phyloP scores from a whole-genome alignment of 805 yeast species.

The Metschnikowia matae region DNA sequence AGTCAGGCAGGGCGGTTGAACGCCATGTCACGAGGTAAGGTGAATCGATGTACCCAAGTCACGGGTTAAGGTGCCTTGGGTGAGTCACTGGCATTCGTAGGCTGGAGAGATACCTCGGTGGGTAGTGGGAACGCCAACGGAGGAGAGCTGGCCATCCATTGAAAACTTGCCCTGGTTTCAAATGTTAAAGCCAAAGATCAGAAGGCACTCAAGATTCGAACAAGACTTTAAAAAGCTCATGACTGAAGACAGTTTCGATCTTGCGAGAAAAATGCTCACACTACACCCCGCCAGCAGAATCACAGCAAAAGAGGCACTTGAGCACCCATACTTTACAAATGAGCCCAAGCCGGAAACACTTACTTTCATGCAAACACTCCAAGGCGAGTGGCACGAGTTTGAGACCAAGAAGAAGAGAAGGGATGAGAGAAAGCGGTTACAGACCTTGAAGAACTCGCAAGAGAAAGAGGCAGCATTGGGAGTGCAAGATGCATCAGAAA shows the following conservation, averaged over 20 bases:
- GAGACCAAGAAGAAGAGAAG: conserved; percentile 81
- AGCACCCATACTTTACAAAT: conserved; percentile 65
- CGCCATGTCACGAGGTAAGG: too few species aligned
- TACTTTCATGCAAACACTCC: conserved; percentile 47
- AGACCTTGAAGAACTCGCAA: conserved; percentile 21
- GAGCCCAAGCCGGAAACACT: conserved; percentile 65
- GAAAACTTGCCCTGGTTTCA: conserved; percentile 89
- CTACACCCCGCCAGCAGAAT: conserved; percentile 69
- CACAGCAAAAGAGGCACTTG: conserved; percentile 65
- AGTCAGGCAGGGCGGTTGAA: too few species aligned
- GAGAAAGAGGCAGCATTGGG: conserved; percentile 12
- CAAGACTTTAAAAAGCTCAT: conserved; percentile 35
- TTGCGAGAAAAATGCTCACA: conserved; percentile 59
- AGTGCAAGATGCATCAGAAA: not conserved
- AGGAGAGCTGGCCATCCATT: conserved; percentile 72
- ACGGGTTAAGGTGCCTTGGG: too few species aligned
- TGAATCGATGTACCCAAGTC: too few species aligned
- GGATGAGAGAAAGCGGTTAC: conserved; percentile 39
- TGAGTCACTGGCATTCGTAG: too few species aligned
- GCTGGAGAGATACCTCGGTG: too few species aligned
- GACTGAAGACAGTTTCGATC: conserved; percentile 52
- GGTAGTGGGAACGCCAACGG: conserved; percentile 90
- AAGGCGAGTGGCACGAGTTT: conserved; percentile 95
- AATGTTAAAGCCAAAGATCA: conserved; percentile 59
- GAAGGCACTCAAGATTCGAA: conserved; percentile 28